A percentile compares a stretch with the other conserved stretches of the same genome.
These are phyloP conservation scores for Theobroma cacao DNA, from an alignment of 345 rosid species.

Conservation along the genomic window DNA sequence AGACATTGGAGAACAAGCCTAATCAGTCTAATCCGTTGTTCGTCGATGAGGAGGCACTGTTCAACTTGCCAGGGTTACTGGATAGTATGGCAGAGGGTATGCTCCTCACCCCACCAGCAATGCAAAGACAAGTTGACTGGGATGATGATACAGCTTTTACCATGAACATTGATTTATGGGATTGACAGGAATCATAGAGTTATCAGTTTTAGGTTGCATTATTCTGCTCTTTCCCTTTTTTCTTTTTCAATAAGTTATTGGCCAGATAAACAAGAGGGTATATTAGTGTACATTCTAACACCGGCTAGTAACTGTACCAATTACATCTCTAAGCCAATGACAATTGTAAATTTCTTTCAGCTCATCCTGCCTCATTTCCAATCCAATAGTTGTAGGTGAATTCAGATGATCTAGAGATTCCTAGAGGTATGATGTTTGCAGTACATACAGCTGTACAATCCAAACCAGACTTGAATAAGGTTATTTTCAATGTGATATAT, in stretches of 20 bases:
- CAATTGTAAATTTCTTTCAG: too few species aligned
- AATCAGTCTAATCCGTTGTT: background rate
- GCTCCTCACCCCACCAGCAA: slow-evolving; percentile 20
- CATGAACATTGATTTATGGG: slow-evolving; percentile 18
- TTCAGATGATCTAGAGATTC: too few species aligned
- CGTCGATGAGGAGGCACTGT: slow-evolving; percentile 29
- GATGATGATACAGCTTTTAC: slow-evolving; percentile 11
- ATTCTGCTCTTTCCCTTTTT: background rate
- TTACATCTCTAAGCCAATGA: too few species aligned
- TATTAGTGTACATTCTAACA: too few species aligned
- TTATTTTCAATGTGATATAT: too few species aligned
- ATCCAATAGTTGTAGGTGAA: too few species aligned
- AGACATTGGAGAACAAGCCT: background rate
- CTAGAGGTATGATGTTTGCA: too few species aligned
- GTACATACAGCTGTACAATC: too few species aligned
- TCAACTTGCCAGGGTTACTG: slow-evolving; percentile 28
- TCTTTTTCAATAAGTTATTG: background rate
- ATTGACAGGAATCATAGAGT: background rate
- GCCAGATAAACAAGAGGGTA: too few species aligned
- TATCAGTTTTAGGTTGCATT: background rate
- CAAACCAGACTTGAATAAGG: too few species aligned
- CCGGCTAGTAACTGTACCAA: too few species aligned
- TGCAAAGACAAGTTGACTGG: slow-evolving; percentile 9
- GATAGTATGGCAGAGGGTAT: slow-evolving; percentile 29
- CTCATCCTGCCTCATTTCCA: too few species aligned